Evolutionary conservation across 192 early-diverging fungal species (phyloP), one percentile per base, ranked within the genome.

Genomic region (Phlyctochytrium arcticum): DNA sequence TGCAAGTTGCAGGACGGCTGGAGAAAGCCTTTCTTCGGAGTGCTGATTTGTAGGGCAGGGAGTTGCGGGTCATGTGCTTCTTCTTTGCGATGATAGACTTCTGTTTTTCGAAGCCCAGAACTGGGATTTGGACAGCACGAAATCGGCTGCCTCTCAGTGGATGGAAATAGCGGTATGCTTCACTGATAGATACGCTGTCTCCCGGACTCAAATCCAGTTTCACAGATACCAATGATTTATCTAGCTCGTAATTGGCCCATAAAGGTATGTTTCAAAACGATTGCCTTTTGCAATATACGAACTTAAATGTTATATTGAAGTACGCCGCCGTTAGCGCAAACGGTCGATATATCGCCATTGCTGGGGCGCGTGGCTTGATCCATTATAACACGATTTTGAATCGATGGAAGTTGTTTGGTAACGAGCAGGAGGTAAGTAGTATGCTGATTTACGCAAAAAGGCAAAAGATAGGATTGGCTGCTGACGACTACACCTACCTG

Each of bases 401-500:
- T 27, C 70, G 85, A 62, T 98, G 95, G 95, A 93, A 92, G 60
- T 57, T 98, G 35, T 91, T 94, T 82, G 91, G 93, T 6, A 93
- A 90, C 67, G 89, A 90, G 71, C 77, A 77, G 55, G 78, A 84
- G 62, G 80, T 80, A 35, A 2, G 58, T 50, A 48, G 24, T 10
- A 19, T 26, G 59, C 34, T 35, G 9, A 15, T 49, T 54, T 72
- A 21, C 37, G 15, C 15, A n/a, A n/a, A 23, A 60, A 10, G 24
- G 23, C 27, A 35, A 12, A 7, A 53, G 42, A 48, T 65, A 50
- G 49, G 8, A n/a, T n/a, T n/a, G n/a, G n/a, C n/a, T n/a, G n/a
- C n/a, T n/a, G n/a, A n/a, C n/a, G n/a, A n/a, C n/a, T n/a, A n/a
- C n/a, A n/a, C 12, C 34, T 0, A 2, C 15, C 24, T 57, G 35